These are phyloP conservation scores for Termitomyces sp. DNA, from an alignment of 768 basidiomycete species.

Conservation along the genomic window DNA sequence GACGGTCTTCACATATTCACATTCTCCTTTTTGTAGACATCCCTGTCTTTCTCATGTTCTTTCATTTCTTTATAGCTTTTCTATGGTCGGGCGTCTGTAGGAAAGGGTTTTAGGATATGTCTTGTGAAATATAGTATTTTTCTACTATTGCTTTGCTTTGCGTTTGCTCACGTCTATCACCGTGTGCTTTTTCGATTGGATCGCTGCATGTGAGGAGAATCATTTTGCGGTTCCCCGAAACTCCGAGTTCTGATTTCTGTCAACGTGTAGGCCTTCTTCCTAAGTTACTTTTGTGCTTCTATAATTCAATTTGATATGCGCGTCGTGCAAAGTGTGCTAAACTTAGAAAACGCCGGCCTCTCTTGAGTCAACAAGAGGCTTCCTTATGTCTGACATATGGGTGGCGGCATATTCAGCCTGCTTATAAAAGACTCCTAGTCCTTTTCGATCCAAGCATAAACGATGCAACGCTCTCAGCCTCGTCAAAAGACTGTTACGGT, in stretches of 20 bases:
- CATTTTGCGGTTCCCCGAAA: neutral
- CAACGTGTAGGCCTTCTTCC: constrained; percentile 5
- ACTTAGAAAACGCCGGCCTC: neutral
- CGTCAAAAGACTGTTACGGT: constrained; percentile 14
- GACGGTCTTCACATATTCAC: constrained; percentile 31
- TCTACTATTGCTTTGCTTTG: constrained; percentile 2
- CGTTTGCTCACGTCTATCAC: neutral
- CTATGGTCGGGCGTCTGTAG: constrained; percentile 13
- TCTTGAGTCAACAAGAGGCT: neutral
- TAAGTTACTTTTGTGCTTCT: neutral
- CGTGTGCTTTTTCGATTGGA: neutral
- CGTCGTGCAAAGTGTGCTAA: neutral
- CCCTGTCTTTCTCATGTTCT: constrained; percentile 12
- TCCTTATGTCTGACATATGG: neutral
- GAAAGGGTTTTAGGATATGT: constrained; percentile 12
- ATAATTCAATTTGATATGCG: neutral
- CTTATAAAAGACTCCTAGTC: neutral
- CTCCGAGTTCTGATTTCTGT: constrained; percentile 2
- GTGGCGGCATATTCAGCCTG: neutral
- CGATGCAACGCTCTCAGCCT: constrained; percentile 3
- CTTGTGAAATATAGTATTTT: constrained; percentile 17
- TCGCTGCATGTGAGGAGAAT: constrained; percentile 5
- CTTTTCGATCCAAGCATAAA: neutral
- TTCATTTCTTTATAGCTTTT: constrained; percentile 8
- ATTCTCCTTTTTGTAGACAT: constrained; percentile 27